Percentiles rank a stretch among this genome's conserved stretches.
These are phyloP conservation scores for Boletus pseudopeckii DNA, from an alignment of 768 basidiomycete genomes.

Conservation along the genomic window DNA sequence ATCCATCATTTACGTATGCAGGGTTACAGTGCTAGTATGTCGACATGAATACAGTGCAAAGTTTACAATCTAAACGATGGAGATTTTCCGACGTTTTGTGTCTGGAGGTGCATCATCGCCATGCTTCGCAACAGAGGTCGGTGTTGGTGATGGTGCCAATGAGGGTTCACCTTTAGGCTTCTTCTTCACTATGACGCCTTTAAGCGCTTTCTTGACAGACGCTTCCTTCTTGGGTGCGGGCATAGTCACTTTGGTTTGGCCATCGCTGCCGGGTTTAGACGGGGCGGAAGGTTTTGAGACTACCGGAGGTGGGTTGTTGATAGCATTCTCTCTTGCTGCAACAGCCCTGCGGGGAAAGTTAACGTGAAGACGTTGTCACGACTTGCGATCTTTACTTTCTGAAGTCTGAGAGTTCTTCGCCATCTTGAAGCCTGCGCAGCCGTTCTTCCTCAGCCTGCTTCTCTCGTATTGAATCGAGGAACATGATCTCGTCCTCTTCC, in stretches of 20 bases:
- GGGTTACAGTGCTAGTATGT: constrained; percentile 7
- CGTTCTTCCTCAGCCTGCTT: constrained; percentile 74
- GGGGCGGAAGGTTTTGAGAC: constrained; percentile 29
- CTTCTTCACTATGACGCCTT: constrained; percentile 81
- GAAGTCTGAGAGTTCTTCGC: constrained; percentile 75
- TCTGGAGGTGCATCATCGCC: constrained; percentile 35
- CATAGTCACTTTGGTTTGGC: constrained; percentile 26
- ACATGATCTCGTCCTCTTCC: constrained; percentile 89
- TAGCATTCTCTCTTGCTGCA: constrained; percentile 59
- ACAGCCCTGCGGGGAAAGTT: constrained; percentile 48
- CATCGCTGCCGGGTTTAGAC: constrained; percentile 29
- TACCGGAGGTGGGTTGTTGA: constrained; percentile 39
- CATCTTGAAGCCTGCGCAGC: constrained; percentile 68
- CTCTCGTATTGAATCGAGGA: constrained; percentile 78
- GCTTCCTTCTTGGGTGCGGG: constrained; percentile 53
- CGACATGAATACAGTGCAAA: constrained; percentile 11
- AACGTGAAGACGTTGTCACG: constrained; percentile 1
- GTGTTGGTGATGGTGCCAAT: constrained; percentile 15
- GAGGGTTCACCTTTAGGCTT: constrained; percentile 45
- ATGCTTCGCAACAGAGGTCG: constrained; percentile 20
- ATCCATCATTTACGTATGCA: constrained; percentile 5
- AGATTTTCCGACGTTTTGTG: constrained; percentile 59
- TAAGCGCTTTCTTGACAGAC: constrained; percentile 56
- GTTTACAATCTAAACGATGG: constrained; percentile 27
- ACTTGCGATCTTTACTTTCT: constrained; percentile 54